Evolutionary conservation across 495 filamentous ascomycete species (phyloP).

Genomic region (Hypomontagnella monticulosa): DNA sequence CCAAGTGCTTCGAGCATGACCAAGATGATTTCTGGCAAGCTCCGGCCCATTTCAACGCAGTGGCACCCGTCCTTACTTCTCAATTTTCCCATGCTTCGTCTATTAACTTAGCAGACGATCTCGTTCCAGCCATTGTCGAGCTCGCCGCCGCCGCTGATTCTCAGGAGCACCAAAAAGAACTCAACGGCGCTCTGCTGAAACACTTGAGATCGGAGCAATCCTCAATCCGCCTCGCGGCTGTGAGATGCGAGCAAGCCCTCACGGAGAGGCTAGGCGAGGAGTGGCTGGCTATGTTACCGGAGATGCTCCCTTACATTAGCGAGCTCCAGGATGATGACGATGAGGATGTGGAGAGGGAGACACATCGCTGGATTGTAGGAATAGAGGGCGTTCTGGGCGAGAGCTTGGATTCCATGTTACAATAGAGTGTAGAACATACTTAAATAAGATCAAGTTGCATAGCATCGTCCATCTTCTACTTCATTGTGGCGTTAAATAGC

Average conservation of each 20-base stretch:
- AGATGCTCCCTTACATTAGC: slow-evolving; percentile 94
- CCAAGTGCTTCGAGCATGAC: slow-evolving; percentile 81
- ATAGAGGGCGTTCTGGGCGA: slow-evolving; percentile 90
- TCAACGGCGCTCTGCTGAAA: slow-evolving; percentile 79
- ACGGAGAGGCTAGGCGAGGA: slow-evolving; percentile 86
- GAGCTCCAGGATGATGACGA: slow-evolving; percentile 97
- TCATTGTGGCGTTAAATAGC: not conserved
- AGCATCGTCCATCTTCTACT: not conserved
- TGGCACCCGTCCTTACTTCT: slow-evolving; percentile 72
- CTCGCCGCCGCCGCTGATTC: slow-evolving; percentile 82
- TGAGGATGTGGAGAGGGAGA: slow-evolving; percentile 88
- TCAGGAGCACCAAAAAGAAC: slow-evolving; percentile 85
- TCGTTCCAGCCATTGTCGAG: slow-evolving; percentile 71
- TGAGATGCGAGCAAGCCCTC: slow-evolving; percentile 79
- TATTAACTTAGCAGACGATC: slow-evolving; percentile 49
- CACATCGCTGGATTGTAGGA: slow-evolving; percentile 81
- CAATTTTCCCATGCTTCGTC: slow-evolving; percentile 70
- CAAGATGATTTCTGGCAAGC: slow-evolving; percentile 86
- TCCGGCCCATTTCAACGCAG: slow-evolving; percentile 79
- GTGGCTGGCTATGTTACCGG: slow-evolving; percentile 87
- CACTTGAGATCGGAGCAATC: slow-evolving; percentile 75
- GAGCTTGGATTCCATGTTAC: slow-evolving; percentile 88
- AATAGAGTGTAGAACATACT: slow-evolving; percentile 53
- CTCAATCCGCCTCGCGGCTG: slow-evolving; percentile 75
- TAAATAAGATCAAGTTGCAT: slow-evolving; percentile 8